Evolutionary conservation across 306 rosid genomes (phyloP), one percentile per base, ranked within the genome.

Genomic region (Cucurbita argyrosperma): DNA sequence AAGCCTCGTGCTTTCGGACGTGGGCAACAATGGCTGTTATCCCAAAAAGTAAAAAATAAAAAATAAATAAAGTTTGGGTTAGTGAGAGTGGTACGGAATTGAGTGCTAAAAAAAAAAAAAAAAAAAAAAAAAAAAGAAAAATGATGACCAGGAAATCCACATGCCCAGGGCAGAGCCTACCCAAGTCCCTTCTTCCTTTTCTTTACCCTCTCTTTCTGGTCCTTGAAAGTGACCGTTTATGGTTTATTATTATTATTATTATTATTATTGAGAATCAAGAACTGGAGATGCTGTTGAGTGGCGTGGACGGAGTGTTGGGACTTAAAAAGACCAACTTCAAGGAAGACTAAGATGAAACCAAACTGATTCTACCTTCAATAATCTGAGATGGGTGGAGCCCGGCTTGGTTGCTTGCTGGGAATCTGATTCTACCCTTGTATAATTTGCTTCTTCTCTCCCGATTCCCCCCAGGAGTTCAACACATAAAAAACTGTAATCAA

Each of bases 371-470:
- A 21, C 23, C 23, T 21, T 21, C 0, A 21, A 21, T 21, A 21
- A 67, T 67, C 72, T 67, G 53, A 67, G 46, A 59, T 18, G 18
- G 39, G 72, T 46, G 56, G 72, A 67, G n/a, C 72, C 72, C 19
- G 23, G 5, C 2, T 67, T 43, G 72, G 3, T 67, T 43, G 55
- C 12, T 46, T 19, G 72, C 38, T 67, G 54, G 10, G 55, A 21
- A 43, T 57, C 15, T 19, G 13, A 57, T 21, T 21, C 62, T 56
- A 56, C 14, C 14, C 37, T 15, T 6, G 19, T 3, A 55, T 55
- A 19, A 55, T 55, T n/a, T 8, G 30, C 60, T 55, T 19, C 60
- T 60, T 30, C 47, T 62, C 68, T 12, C 67, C 43, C 67, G 15
- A 23, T 37, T 5, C 67, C 19, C 10, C 37, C 0, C 13, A 61